phyloP scores from a whole-genome alignment of 345 rosid species.

The Citrus trifoliata region DNA sequence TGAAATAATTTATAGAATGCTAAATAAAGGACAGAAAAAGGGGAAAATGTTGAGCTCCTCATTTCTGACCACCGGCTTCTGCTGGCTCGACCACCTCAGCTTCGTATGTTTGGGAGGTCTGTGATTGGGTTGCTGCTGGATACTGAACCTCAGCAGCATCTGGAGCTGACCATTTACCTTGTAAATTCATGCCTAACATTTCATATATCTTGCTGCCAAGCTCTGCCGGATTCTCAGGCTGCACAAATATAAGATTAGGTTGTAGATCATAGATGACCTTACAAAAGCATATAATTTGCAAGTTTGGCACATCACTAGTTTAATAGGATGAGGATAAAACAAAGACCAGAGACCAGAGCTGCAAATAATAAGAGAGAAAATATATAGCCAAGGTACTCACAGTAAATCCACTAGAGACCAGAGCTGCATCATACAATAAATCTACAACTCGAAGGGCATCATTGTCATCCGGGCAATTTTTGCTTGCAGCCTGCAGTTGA shows the following conservation, averaged over 20 bases:
- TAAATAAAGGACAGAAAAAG: not conserved
- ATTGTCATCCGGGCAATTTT: slow-evolving; percentile 61
- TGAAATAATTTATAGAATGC: not conserved
- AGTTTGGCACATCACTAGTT: not conserved
- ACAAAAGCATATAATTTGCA: not conserved
- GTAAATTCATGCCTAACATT: slow-evolving; percentile 85
- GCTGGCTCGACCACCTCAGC: slow-evolving; percentile 88
- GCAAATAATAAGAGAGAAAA: not conserved
- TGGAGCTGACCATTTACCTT: slow-evolving; percentile 75
- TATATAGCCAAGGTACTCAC: slow-evolving; percentile 37
- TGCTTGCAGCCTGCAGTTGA: slow-evolving; percentile 67
- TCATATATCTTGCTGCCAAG: slow-evolving; percentile 96
- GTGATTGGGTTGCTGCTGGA: slow-evolving; percentile 21
- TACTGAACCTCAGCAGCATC: slow-evolving; percentile 24
- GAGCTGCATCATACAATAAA: slow-evolving; percentile 86
- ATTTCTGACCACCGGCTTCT: slow-evolving; percentile 59
- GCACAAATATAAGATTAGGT: slow-evolving; percentile 14
- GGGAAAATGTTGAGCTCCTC: slow-evolving; percentile 19
- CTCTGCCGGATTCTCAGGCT: slow-evolving; percentile 96
- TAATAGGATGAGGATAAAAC: not conserved
- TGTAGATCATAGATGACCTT: not conserved
- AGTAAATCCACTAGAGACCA: slow-evolving; percentile 92
- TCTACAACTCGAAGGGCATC: slow-evolving; percentile 85
- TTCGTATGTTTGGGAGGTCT: slow-evolving; percentile 42
- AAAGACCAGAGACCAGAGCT: not conserved